phyloP scores from a whole-genome alignment of 352 stramenopile species.

The Phytophthora idaei region DNA sequence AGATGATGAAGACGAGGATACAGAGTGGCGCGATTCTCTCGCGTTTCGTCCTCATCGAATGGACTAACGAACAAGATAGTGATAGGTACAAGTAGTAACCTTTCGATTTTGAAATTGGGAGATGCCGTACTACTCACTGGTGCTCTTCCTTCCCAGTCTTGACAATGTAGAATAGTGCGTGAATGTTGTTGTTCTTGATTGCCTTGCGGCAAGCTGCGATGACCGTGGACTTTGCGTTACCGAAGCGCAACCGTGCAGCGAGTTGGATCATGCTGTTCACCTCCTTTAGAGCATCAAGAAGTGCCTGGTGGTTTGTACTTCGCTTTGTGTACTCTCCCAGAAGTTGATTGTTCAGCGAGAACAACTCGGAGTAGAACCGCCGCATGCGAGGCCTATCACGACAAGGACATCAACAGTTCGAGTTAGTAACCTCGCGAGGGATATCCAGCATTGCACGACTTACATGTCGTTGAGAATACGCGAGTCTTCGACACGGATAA shows the following conservation, averaged over 20 bases:
- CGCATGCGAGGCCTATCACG: slow-evolving; percentile 70
- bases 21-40: slow-evolving; percentile 39
- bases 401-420: slow-evolving; percentile 3
- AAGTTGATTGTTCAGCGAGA: slow-evolving; percentile 91
- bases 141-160: slow-evolving; percentile 86
- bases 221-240: slow-evolving; percentile 82
- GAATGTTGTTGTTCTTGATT: slow-evolving; percentile 92
- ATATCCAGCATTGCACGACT: slow-evolving; percentile 16
- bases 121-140: slow-evolving; percentile 37
- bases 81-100: no score
- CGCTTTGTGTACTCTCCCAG: slow-evolving; percentile 93
- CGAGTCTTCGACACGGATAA: slow-evolving; percentile 92
- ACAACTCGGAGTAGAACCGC: slow-evolving; percentile 91
- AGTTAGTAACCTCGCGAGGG: not conserved
- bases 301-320: slow-evolving; percentile 90
- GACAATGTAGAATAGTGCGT: slow-evolving; percentile 87
- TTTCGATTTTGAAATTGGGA: slow-evolving; percentile 3
- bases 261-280: slow-evolving; percentile 94
- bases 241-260: slow-evolving; percentile 86
- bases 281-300: slow-evolving; percentile 91
- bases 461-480: slow-evolving; percentile 93
- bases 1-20: slow-evolving; percentile 41
- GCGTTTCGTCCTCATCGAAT: slow-evolving; percentile 29
- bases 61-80: not conserved
- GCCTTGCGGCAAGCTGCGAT: slow-evolving; percentile 86